phyloP scores from a whole-genome alignment of 2,329 filamentous ascomycete species.

The Talaromyces islandicus region DNA sequence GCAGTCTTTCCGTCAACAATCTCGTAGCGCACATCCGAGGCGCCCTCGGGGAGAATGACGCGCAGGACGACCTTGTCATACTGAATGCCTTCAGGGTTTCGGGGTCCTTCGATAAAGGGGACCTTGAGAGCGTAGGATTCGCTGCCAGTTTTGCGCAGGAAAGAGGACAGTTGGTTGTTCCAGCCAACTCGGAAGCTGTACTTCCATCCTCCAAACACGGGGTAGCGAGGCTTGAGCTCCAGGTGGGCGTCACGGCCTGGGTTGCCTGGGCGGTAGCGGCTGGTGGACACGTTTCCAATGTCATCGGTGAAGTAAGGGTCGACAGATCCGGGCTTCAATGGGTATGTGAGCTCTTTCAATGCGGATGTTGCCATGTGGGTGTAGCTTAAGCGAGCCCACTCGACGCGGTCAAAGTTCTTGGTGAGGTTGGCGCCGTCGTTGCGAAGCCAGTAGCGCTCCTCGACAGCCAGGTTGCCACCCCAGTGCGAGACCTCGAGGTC shows the following conservation, averaged over 20 bases:
- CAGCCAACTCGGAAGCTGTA: slow-evolving; percentile 96
- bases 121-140: slow-evolving; percentile 81
- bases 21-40: slow-evolving; percentile 56
- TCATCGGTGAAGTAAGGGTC: slow-evolving; percentile 94
- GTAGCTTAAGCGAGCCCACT: slow-evolving; percentile 64
- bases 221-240: slow-evolving; percentile 89
- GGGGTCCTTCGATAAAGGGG: slow-evolving; percentile 89
- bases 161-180: slow-evolving; percentile 78
- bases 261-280: slow-evolving; percentile 64
- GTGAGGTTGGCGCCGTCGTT: slow-evolving; percentile 79
- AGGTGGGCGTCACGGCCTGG: slow-evolving; percentile 73
- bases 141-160: slow-evolving; percentile 58
- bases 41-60: slow-evolving; percentile 85
- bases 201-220: slow-evolving; percentile 96
- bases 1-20: slow-evolving; percentile 64
- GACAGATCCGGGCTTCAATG: slow-evolving; percentile 69
- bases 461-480: slow-evolving; percentile 92
- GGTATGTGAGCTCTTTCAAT: slow-evolving; percentile 74
- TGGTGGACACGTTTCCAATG: slow-evolving; percentile 95
- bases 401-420: slow-evolving; percentile 67
- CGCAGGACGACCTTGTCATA: slow-evolving; percentile 77
- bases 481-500: slow-evolving; percentile 96
- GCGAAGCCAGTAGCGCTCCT: slow-evolving; percentile 84
- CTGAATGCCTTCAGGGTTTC: slow-evolving; percentile 74
- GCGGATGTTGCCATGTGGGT: slow-evolving; percentile 72